phyloP scores from a whole-genome alignment of 441 rosid species.

The Biscutella laevigata region DNA sequence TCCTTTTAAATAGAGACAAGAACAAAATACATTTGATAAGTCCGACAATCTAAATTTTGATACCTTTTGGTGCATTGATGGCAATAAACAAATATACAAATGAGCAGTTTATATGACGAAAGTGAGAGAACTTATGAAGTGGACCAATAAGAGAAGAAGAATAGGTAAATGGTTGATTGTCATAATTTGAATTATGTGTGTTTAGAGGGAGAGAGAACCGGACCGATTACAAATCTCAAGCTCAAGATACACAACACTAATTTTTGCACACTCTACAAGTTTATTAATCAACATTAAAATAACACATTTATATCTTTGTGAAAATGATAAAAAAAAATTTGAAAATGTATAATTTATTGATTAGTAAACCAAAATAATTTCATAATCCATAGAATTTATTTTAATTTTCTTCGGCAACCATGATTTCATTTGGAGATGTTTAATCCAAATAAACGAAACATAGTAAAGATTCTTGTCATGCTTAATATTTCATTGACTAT shows the following conservation, averaged over 20 bases:
- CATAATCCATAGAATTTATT: no score
- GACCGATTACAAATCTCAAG: background rate
- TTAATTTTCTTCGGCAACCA: no score
- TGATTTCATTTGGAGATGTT: no score
- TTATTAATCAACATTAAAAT: no score
- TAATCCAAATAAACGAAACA: no score
- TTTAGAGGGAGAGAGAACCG: background rate
- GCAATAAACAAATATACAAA: background rate
- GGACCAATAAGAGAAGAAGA: background rate
- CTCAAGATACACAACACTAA: background rate
- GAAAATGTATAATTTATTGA: no score
- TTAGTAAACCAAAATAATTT: no score
- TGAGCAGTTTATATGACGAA: background rate
- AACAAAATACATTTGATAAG: background rate
- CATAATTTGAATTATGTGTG: background rate
- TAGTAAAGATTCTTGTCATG: no score
- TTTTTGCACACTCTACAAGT: no score
- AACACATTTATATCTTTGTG: background rate
- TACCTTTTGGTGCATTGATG: constrained; percentile 7
- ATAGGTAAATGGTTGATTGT: background rate
- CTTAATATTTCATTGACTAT: no score
- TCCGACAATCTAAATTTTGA: no score
- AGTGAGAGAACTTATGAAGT: background rate
- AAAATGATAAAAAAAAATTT: background rate
- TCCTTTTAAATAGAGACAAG: background rate